These are phyloP conservation scores for Globisporangium middletonii DNA, from an alignment of 352 stramenopile genomes.

Conservation along the genomic window DNA sequence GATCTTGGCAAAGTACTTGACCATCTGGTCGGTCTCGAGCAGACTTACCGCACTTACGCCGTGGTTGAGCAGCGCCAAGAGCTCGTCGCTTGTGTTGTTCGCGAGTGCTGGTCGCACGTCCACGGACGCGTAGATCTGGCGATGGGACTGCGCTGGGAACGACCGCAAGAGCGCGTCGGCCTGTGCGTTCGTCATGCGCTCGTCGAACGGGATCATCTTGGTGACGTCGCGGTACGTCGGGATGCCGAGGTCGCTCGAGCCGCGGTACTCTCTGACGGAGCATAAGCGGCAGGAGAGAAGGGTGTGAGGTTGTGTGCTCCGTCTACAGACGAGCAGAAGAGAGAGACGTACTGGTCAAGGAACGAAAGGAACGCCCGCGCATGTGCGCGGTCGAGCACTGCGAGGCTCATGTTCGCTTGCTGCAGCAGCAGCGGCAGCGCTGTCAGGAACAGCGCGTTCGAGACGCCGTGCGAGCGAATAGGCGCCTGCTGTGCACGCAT, in stretches of 20 bases:
- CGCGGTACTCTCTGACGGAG: constrained; percentile 37
- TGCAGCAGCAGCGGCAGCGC: constrained; percentile 50
- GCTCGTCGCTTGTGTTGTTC: constrained; percentile 14
- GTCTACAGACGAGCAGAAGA: no score
- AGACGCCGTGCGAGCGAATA: background rate
- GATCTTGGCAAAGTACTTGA: constrained; percentile 26
- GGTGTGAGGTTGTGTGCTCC: background rate
- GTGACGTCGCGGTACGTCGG: constrained; percentile 25
- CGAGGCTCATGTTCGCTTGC: constrained; percentile 49
- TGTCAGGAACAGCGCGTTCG: constrained; percentile 33
- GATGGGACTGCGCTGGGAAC: constrained; percentile 28
- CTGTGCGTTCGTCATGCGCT: constrained; percentile 8
- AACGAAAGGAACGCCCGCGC: constrained; percentile 38
- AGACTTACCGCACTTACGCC: background rate
- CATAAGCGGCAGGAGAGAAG: background rate
- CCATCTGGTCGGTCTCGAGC: constrained; percentile 23
- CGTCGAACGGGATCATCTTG: constrained; percentile 42
- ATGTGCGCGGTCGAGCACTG: constrained; percentile 46
- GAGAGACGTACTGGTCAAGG: constrained; percentile 23
- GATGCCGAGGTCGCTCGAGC: constrained; percentile 39
- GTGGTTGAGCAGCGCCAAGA: constrained; percentile 31
- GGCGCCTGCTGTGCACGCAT: no score
- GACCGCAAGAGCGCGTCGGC: constrained; percentile 31
- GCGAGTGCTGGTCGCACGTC: constrained; percentile 31
- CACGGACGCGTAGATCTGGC: constrained; percentile 38